Evolutionary conservation across 176 grass and related monocot species (phyloP).

Genomic region (Musa itinerans): DNA sequence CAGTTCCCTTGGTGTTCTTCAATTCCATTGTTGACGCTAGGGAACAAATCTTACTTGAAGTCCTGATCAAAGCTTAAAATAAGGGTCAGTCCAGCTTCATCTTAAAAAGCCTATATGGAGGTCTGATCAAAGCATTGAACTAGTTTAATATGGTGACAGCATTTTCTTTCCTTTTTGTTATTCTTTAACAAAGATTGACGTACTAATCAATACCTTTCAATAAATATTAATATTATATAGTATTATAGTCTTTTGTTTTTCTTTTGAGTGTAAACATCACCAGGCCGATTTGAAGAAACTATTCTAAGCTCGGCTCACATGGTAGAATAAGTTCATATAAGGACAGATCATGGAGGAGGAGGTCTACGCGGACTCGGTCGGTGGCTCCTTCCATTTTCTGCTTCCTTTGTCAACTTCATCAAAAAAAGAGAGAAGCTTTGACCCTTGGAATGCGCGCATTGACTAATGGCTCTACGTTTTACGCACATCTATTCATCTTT

Average conservation of each 20-base stretch:
- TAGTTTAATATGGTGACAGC: slow-evolving; percentile 31
- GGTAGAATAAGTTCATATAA: background rate
- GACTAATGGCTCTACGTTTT: background rate
- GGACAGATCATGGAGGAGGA: background rate
- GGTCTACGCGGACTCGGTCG: background rate
- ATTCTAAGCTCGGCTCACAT: too few species aligned
- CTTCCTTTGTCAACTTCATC: background rate
- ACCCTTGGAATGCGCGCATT: too few species aligned
- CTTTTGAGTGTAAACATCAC: too few species aligned
- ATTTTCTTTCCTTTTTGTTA: slow-evolving; percentile 19
- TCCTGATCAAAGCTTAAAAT: slow-evolving; percentile 1
- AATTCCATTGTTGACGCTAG: too few species aligned
- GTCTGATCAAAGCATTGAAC: slow-evolving; percentile 53
- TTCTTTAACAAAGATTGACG: too few species aligned
- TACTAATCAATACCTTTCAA: too few species aligned
- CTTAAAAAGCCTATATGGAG: slow-evolving; percentile 25
- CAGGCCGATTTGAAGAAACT: too few species aligned
- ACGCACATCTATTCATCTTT: background rate
- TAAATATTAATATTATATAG: too few species aligned
- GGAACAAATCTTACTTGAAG: slow-evolving; percentile 23
- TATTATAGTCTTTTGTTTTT: too few species aligned
- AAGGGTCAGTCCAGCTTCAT: background rate
- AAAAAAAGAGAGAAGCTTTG: background rate
- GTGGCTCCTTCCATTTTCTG: background rate
- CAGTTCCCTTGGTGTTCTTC: too few species aligned